Base-by-base conservation (phyloP, 331 rosid genomes). In the Acacia pycnantha region DNA sequence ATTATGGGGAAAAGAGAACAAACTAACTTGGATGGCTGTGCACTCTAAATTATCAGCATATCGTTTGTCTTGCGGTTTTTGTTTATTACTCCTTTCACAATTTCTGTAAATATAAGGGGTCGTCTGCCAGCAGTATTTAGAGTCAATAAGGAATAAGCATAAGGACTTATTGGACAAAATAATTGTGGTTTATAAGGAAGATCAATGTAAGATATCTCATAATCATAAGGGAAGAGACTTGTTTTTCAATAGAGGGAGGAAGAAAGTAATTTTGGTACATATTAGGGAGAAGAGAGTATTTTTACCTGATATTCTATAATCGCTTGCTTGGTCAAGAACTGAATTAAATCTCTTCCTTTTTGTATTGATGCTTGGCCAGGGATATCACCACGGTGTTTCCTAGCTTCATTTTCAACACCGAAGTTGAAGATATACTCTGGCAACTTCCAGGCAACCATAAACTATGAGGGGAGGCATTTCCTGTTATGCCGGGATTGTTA, bases 341-440 rank as follows among this genome's bases (percentile, higher is more conserved):
- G 75, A 82, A 11, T 76, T 79, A 33, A 59, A 82, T 81, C 41
- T 76, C 81, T 82, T 56, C 31, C 59, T 53, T 87, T 76, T 79
- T 76, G 73, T 79, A 13, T 77, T 77, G 67, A 18, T 79, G 33
- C 75, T 77, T 79, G 56, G 59, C 29, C 84, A 88, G 90, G 75
- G 87, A 85, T 56, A 29, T 85, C 70, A 88, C 87, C 70, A 85
- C 90, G 2, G 29, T 80, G 58, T 88, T 77, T 83, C 82, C 88
- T 22, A 88, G 90, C 81, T 88, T 88, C 82, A 83, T 88, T 50
- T 88, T 88, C 85, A 85, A 85, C 82, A 88, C 90, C 4, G 80
- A 79, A 82, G 87, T 88, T 80, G 88, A 88, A 24, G 90, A 88
- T 59, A 67, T 74, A n/a, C 80, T 66, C 70, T 85, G 86, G 84